phyloP scores from a whole-genome alignment of 1,284 basidiomycete species.

The Ganoderma boninense region DNA sequence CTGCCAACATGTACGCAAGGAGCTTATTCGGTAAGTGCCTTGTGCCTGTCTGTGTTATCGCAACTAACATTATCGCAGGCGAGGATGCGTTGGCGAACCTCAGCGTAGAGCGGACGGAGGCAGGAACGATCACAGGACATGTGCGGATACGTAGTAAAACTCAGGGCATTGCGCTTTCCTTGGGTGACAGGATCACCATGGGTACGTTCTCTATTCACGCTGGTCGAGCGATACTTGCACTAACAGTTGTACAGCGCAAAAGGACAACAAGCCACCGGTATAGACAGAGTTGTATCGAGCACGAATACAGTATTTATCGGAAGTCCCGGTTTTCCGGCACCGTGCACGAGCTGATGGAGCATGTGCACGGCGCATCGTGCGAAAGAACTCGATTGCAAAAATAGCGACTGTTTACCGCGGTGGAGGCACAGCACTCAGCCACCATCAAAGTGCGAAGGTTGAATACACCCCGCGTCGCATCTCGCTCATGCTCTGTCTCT shows the following conservation, averaged over 20 bases:
- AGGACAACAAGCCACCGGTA: conserved; percentile 63
- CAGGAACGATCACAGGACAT: conserved; percentile 86
- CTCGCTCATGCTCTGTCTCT: neutral
- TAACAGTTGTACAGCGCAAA: conserved; percentile 59
- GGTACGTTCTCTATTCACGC: conserved; percentile 52
- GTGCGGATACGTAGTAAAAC: conserved; percentile 95
- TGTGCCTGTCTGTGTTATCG: neutral
- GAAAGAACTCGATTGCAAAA: conserved; percentile 32
- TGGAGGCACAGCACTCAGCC: neutral
- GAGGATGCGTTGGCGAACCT: conserved; percentile 98
- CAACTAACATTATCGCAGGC: conserved; percentile 51
- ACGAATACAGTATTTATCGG: conserved; percentile 30
- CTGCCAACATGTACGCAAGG: conserved; percentile 93
- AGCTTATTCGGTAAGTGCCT: conserved; percentile 81
- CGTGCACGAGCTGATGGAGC: neutral
- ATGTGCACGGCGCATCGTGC: conserved; percentile 2
- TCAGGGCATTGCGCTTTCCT: conserved; percentile 92
- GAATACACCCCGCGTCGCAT: neutral
- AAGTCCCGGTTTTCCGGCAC: conserved; percentile 12
- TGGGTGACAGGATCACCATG: conserved; percentile 94
- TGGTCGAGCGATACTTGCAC: conserved; percentile 1
- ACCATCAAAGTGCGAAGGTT: neutral
- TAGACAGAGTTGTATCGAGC: conserved; percentile 36
- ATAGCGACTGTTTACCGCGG: conserved; percentile 15
- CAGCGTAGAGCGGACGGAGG: conserved; percentile 90